phyloP scores from a whole-genome alignment of 2,329 filamentous ascomycete genomes.

The Alternaria triticimaculans region DNA sequence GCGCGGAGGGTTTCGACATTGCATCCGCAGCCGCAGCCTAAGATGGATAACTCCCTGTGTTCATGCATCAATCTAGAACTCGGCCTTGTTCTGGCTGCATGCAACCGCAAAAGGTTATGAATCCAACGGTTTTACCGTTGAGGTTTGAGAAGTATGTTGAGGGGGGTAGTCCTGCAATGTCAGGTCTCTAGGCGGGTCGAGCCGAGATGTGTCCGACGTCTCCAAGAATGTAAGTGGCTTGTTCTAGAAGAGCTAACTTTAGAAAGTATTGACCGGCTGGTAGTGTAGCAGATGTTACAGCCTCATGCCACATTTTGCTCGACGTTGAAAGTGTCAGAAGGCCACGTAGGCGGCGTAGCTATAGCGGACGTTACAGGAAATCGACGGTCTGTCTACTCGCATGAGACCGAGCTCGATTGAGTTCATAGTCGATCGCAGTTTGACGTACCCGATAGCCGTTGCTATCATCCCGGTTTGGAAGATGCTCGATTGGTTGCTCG shows the following conservation, averaged over 20 bases:
- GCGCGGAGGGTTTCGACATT: not conserved
- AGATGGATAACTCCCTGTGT: not conserved
- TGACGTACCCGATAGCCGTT: not conserved
- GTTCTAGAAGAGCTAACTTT: not conserved
- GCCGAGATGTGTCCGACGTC: not conserved
- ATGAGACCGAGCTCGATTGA: not conserved
- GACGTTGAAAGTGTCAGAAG: not conserved
- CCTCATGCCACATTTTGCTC: not conserved
- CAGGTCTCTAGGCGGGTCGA: not conserved
- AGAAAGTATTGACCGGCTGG: not conserved
- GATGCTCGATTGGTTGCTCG: not conserved
- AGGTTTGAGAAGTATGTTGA: not conserved
- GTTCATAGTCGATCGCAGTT: not conserved
- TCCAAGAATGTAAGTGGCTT: not conserved
- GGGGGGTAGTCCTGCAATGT: not conserved
- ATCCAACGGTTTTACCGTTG: slow-evolving; percentile 1
- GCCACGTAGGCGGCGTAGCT: not conserved
- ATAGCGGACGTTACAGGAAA: not conserved
- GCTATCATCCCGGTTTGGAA: not conserved
- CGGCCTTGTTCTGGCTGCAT: not conserved
- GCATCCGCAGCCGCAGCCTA: not conserved
- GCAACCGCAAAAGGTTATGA: not conserved
- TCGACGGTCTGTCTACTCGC: not conserved
- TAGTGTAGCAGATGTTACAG: not conserved
- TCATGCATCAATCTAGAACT: slow-evolving; percentile 1